Evolutionary conservation across 148 eudicot species (phyloP), one percentile per base, ranked within the genome.

Genomic region (Persicaria maculosa): DNA sequence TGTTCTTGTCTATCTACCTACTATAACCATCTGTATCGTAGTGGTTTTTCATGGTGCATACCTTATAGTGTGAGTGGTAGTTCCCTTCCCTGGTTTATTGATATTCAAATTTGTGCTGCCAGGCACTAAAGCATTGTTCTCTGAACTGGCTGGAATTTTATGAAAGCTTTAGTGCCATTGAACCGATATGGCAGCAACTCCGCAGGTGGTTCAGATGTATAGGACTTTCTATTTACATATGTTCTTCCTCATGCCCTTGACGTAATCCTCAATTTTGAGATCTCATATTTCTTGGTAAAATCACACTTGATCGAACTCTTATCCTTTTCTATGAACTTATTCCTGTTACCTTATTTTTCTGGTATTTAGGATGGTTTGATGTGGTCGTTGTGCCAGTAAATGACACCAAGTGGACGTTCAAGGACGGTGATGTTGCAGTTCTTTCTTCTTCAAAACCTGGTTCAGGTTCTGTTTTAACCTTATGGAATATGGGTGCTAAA

Each of bases 381-480:
- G 96, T 82, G 71, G 77, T 88, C 47, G 85, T 90, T 80, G 81
- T 85, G 25, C 96, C 97, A 48, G 80, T 84, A 68, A 88, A 80
- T 74, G 96, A 95, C 72, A 78, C 79, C 79, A 92, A 88, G 77
- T 92, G 90, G 96, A 80, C 84, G 47, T 95, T 95, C 78, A 95
- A 95, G 79, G 99, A 95, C 79, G 99, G 99, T 48, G 99, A 95
- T 81, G 97, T 95, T 80, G 99, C 99, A 82, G 96, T 95, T 84
- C 91, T 95, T 75, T 95, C 96, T 73, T 81, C 87, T 74, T 87
- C 93, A 25, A 88, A 84, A 83, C 97, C 99, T 73, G 90, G 96
- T 83, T 75, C 94, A 88, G 97, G 99, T 95, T 81, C 43, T 77
- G 62, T 48, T 64, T 57, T 9, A 20, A 43, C 22, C 19, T 69